Percentiles rank a stretch among this genome's conserved stretches.
Conservation (phyloP, 2,329 filamentous ascomycete genomes). For the Monilinia laxa region DNA sequence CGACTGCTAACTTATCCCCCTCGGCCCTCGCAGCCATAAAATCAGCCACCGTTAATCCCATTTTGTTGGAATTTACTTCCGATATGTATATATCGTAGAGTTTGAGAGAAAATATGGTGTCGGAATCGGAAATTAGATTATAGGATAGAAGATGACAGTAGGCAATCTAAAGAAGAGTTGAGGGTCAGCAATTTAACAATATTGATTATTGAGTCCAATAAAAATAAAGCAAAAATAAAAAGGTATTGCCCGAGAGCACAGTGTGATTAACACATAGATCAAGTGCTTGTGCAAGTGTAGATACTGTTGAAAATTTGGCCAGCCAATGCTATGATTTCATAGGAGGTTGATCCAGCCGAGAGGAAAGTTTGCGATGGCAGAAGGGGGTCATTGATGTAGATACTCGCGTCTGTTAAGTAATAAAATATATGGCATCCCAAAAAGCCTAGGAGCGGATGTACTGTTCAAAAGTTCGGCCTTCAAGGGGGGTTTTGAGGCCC, state of each 20-base stretch:
- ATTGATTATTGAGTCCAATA: background rate
- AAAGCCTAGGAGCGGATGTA: background rate
- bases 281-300: background rate
- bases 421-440: background rate
- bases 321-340: background rate
- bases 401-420: too few species aligned
- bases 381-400: background rate
- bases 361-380: background rate
- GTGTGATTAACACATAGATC: background rate
- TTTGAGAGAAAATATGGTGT: background rate
- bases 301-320: background rate
- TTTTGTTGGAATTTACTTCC: background rate
- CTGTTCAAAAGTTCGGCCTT: too few species aligned
- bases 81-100: background rate
- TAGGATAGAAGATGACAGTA: background rate
- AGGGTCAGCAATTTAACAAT: background rate
- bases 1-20: conserved; percentile 14
- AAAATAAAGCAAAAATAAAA: background rate
- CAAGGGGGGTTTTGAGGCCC: background rate
- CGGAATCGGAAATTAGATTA: background rate
- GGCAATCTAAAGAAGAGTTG: background rate
- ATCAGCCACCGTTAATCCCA: conserved; percentile 11
- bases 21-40: conserved; percentile 22
- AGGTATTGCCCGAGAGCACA: background rate
- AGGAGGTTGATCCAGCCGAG: background rate